Base-by-base conservation (phyloP, 148 eudicot species). In the Nepenthes gracilis region DNA sequence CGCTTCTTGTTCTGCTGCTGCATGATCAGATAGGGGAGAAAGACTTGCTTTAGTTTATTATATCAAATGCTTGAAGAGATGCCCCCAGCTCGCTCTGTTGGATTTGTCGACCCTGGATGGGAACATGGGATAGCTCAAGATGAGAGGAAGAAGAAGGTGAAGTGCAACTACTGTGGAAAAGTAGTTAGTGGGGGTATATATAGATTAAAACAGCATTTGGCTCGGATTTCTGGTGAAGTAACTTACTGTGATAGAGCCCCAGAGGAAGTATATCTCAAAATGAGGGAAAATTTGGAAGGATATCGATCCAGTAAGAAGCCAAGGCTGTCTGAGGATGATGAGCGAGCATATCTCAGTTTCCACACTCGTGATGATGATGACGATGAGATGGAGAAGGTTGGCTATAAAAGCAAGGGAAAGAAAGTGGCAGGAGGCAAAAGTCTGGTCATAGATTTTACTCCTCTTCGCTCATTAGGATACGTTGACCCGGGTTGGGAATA, bases 401-500 rank as follows among this genome's bases (percentile, higher is more conserved):
- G 74, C 12, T 70, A 78, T 69, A 78, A 69, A 70, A 81, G 85
- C 59, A 87, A 85, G 68, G 95, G 97, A 64, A 87, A 91, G 70
- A 81, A 74, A 45, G 68, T 81, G 55, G 67, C 76, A 58, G 71
- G 73, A 60, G 87, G 85, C 56, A 79, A 78, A 71, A 85, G 81
- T 71, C 67, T 81, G 65, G 74, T 78, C 9, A 71, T 80, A 53
- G 83, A 83, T 76, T 76, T 80, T 75, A 79, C 84, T 35, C 92
- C 97, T 74, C 97, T 87, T 66, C 87, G 95, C 47, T 91, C 97
- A 8, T 67, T 87, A 55, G 95, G 95, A 73, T 91, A 91, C 67
- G 86, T 87, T 75, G 97, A 91, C 68, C 97, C 97, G 64, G 97
- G 97, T 54, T 90, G 97, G 97, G 95, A 91, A 67, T 84, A 91